Base-by-base conservation (phyloP, 305 asterid species). In the Euphrasia arctica region DNA sequence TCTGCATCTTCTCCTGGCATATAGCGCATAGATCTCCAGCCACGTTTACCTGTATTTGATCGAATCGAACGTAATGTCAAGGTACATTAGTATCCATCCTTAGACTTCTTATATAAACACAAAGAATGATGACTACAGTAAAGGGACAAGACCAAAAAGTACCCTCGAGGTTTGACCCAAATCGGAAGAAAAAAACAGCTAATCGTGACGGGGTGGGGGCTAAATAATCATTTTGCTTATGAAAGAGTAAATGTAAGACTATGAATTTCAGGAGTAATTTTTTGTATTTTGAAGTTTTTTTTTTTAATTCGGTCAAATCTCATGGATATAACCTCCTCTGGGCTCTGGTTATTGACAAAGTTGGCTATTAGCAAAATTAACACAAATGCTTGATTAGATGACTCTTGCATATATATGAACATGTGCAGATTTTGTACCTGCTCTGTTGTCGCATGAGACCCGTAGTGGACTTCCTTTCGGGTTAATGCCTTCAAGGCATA, bases 361-460 rank as follows among this genome's bases (percentile, higher is more conserved):
- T 43, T 43, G 58, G 50, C 64, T 62, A 65, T 45, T 7, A 34
- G 9, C 54, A 25, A 71, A 34, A 18, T 25, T 27, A 18, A 42
- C 27, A 48, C 27, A 54, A 51, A 36, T 50, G 42, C 11, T 36
- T n/a, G 36, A 29, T 28, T 2, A 25, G 28, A 56, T 4, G 59
- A 43, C 34, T 58, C 15, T 50, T 12, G 59, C 61, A 63, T 3
- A 18, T 18, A 18, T 18, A 65, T 27, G 15, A 29, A 36, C 47
- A 15, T 3, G 28, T 31, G 36, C 39, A 18, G 27, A 48, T 39
- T 52, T 42, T 31, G 14, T 68, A 90, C 99, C 96, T 93, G 95
- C 72, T 93, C 99, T 63, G 87, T 64, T 34, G 99, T 90, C 18
- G 99, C 97, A 81, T 82, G 70, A 74, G 95, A 82, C 61, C 99